phyloP scores from a whole-genome alignment of 2,329 filamentous ascomycete genomes.

The Cladosporium sp. region DNA sequence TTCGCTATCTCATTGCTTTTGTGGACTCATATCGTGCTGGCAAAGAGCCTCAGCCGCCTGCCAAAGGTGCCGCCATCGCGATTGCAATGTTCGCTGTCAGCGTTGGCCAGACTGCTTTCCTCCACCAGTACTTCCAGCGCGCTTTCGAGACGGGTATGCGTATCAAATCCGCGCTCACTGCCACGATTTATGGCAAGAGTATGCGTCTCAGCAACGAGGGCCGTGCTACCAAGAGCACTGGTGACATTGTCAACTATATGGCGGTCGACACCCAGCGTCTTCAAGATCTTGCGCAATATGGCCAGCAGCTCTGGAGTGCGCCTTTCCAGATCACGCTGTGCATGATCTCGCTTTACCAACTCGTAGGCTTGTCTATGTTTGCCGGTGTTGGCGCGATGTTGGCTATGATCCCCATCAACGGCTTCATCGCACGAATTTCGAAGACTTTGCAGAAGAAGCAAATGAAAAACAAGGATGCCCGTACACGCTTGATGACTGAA shows the following conservation, averaged over 20 bases:
- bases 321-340: constrained; percentile 95
- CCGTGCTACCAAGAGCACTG: constrained; percentile 80
- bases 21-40: constrained; percentile 68
- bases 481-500: constrained; percentile 91
- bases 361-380: constrained; percentile 95
- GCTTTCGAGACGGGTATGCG: constrained; percentile 96
- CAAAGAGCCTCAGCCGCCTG: constrained; percentile 66
- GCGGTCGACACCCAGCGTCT: constrained; percentile 95
- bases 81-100: constrained; percentile 89
- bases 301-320: constrained; percentile 92
- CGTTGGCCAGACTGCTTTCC: constrained; percentile 77
- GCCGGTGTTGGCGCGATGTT: constrained; percentile 94
- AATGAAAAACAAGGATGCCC: constrained; percentile 98
- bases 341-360: constrained; percentile 90
- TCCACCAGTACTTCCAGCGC: constrained; percentile 97
- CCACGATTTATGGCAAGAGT: constrained; percentile 89
- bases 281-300: constrained; percentile 91
- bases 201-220: constrained; percentile 91
- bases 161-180: constrained; percentile 85
- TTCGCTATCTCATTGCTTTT: constrained; percentile 79
- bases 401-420: constrained; percentile 95
- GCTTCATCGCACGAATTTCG: constrained; percentile 86
- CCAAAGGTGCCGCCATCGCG: constrained; percentile 82
- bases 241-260: constrained; percentile 99
- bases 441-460: constrained; percentile 91